Evolutionary conservation across 2,329 filamentous ascomycete genomes (phyloP).

Genomic region (Arachnopeziza araneosa): DNA sequence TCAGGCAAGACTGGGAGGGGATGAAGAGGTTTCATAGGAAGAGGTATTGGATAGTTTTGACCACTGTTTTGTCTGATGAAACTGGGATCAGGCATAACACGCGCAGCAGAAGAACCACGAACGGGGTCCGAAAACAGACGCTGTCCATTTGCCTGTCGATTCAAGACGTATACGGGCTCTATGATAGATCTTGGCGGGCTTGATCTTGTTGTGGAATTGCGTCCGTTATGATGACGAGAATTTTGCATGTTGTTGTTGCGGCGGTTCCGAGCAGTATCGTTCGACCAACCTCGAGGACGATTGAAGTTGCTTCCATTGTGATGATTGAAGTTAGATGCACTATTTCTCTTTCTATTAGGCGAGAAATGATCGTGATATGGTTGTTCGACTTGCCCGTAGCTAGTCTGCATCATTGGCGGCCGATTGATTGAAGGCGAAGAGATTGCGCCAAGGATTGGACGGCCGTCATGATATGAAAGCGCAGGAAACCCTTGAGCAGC

Average conservation of each 20-base stretch:
- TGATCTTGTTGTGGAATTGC: background rate
- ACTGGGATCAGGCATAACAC: background rate
- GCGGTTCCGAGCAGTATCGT: slow-evolving; percentile 3
- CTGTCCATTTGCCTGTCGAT: background rate
- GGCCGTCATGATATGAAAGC: background rate
- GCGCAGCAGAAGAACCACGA: background rate
- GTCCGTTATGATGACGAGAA: background rate
- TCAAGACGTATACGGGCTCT: slow-evolving; percentile 10
- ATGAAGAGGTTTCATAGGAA: background rate
- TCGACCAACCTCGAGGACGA: slow-evolving; percentile 12
- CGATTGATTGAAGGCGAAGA: background rate
- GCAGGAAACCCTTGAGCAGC: background rate
- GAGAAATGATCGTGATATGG: background rate
- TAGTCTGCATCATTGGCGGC: background rate
- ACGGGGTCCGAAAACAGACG: background rate
- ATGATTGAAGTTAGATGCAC: background rate
- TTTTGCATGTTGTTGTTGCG: slow-evolving; percentile 1
- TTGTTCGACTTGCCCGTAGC: background rate
- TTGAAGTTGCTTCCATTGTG: background rate
- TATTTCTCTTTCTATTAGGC: background rate
- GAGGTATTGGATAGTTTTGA: background rate
- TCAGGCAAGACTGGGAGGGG: background rate
- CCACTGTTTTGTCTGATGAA: background rate
- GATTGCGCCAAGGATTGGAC: background rate
- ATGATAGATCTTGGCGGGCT: background rate